Percentiles rank a stretch among this genome's conserved stretches.
Conservation (phyloP, 2,329 filamentous ascomycete species). For the Torrubiellomyces zombiae region DNA sequence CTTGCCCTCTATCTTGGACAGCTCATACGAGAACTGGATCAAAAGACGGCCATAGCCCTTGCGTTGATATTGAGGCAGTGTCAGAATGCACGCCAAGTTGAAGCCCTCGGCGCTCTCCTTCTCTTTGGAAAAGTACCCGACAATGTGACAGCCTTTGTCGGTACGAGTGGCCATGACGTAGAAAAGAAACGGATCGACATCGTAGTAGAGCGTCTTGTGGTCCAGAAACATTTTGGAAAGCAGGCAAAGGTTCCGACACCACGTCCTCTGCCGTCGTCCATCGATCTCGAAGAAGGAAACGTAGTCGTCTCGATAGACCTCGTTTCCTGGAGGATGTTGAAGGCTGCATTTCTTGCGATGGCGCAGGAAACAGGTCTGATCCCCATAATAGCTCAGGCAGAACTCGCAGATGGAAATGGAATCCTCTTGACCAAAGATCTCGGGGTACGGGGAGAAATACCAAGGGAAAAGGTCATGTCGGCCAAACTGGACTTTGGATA, state of each 20-base stretch:
- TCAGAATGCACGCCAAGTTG: conserved; percentile 96
- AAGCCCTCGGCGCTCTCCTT: conserved; percentile 95
- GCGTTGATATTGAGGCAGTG: conserved; percentile 86
- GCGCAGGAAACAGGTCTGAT: conserved; percentile 64
- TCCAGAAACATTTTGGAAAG: conserved; percentile 93
- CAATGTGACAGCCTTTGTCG: conserved; percentile 79
- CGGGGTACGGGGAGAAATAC: conserved; percentile 97
- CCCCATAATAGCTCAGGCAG: conserved; percentile 80
- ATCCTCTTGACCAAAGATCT: conserved; percentile 74
- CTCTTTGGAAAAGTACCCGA: conserved; percentile 99
- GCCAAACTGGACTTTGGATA: conserved; percentile 89
- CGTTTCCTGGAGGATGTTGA: conserved; percentile 87
- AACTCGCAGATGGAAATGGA: conserved; percentile 96
- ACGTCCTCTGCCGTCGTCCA: conserved; percentile 80
- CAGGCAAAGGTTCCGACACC: conserved; percentile 90
- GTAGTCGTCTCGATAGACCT: conserved; percentile 89
- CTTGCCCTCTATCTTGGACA: conserved; percentile 88
- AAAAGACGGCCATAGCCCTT: conserved; percentile 86
- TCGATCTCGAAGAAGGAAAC: conserved; percentile 97
- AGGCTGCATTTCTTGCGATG: conserved; percentile 84
- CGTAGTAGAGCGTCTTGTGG: conserved; percentile 97
- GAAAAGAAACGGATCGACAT: conserved; percentile 97
- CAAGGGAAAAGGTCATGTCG: conserved; percentile 84
- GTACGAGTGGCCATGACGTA: conserved; percentile 92
- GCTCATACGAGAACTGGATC: conserved; percentile 94